Conservation (phyloP, 2,329 filamentous ascomycete species). For the Aspergillus quadrilineatus region DNA sequence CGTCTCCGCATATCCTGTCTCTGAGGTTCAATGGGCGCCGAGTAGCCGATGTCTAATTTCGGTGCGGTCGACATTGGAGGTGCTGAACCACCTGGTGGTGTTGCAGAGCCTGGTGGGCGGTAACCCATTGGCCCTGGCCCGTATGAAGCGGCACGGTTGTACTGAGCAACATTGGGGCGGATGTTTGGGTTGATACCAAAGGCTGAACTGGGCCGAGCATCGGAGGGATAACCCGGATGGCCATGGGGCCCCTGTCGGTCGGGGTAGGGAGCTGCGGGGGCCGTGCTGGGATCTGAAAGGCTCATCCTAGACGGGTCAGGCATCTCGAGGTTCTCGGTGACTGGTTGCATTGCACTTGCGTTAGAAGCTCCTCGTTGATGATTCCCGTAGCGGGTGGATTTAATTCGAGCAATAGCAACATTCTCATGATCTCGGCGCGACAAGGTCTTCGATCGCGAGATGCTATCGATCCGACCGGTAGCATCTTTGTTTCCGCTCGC, state of each 20-base stretch:
- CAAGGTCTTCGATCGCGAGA: slow-evolving; percentile 77
- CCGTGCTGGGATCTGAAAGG: slow-evolving; percentile 31
- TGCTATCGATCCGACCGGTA: slow-evolving; percentile 73
- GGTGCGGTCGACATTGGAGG: slow-evolving; percentile 35
- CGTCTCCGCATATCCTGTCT: slow-evolving; percentile 29
- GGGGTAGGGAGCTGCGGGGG: slow-evolving; percentile 46
- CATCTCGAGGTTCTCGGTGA: slow-evolving; percentile 48
- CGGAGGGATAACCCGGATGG: slow-evolving; percentile 36
- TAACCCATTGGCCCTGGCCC: slow-evolving; percentile 35
- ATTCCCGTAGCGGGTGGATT: slow-evolving; percentile 68
- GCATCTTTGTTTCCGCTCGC: slow-evolving; percentile 93
- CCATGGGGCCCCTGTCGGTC: slow-evolving; percentile 36
- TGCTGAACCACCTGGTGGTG: slow-evolving; percentile 30
- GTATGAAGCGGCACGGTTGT: slow-evolving; percentile 35
- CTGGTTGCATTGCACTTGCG: slow-evolving; percentile 38
- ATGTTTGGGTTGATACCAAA: slow-evolving; percentile 52
- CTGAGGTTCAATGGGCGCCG: slow-evolving; percentile 45
- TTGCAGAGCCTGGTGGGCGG: slow-evolving; percentile 34
- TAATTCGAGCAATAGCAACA: slow-evolving; percentile 84
- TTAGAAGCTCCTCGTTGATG: slow-evolving; percentile 42
- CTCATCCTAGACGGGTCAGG: slow-evolving; percentile 49
- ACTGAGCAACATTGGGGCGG: slow-evolving; percentile 40
- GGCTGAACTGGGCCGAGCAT: slow-evolving; percentile 46
- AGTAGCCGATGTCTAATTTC: slow-evolving; percentile 49
- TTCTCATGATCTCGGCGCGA: slow-evolving; percentile 92